Evolutionary conservation across 306 rosid genomes (phyloP).

Genomic region (Quillaja saponaria): DNA sequence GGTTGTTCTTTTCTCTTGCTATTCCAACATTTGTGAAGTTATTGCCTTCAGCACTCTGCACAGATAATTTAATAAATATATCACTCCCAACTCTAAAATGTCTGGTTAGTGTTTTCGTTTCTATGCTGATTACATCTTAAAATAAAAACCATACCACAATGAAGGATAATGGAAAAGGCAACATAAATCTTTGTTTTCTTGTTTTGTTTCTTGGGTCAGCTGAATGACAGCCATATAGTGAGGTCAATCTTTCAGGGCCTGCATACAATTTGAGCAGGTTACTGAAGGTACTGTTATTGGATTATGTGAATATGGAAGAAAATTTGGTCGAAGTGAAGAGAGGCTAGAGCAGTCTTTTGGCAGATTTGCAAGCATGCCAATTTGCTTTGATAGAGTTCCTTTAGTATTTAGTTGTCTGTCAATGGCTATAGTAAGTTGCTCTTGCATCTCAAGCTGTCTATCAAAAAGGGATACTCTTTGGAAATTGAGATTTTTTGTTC

Average conservation of each 20-base stretch:
- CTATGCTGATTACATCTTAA: no score
- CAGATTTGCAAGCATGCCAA: neutral
- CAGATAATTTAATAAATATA: no score
- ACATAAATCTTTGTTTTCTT: no score
- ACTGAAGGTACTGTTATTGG: slow-evolving; percentile 3
- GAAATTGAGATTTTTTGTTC: neutral
- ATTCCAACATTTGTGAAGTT: neutral
- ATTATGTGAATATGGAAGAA: neutral
- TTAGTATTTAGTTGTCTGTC: neutral
- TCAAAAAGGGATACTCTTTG: neutral
- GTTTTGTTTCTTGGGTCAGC: neutral
- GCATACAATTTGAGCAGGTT: neutral
- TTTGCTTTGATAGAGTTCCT: neutral
- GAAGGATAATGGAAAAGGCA: no score
- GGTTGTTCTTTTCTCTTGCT: slow-evolving; percentile 5
- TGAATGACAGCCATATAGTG: neutral
- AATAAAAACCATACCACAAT: no score
- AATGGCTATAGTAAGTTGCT: neutral
- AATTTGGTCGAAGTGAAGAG: slow-evolving; percentile 9
- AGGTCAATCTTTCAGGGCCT: neutral
- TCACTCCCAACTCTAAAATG: no score
- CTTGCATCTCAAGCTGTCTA: neutral
- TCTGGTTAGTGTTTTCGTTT: no score
- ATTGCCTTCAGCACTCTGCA: no score
- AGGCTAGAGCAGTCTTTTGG: neutral